phyloP scores from a whole-genome alignment of 345 rosid genomes.

The Arabis hirsuta region DNA sequence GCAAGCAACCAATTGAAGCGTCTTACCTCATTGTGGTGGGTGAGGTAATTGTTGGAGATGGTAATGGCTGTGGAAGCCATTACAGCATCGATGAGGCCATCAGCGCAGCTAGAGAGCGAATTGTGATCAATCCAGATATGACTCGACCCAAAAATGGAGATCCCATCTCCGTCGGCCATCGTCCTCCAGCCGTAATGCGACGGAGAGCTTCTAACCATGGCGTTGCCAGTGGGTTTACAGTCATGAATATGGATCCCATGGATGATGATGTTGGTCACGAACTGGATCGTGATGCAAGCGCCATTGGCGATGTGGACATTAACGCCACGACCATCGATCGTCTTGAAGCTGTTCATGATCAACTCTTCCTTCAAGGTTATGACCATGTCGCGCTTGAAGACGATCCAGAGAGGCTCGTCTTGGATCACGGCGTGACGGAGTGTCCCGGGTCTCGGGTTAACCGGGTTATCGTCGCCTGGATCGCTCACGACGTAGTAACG shows the following conservation, averaged over 20 bases:
- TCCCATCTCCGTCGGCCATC: constrained; percentile 81
- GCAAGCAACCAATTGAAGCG: background rate
- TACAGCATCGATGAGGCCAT: constrained; percentile 74
- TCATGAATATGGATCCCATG: constrained; percentile 76
- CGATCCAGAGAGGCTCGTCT: constrained; percentile 76
- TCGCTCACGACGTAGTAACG: constrained; percentile 66
- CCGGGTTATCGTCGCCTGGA: constrained; percentile 64
- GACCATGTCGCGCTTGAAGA: constrained; percentile 84
- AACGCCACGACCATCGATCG: constrained; percentile 76
- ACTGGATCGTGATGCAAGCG: constrained; percentile 74
- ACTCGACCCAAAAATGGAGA: constrained; percentile 77
- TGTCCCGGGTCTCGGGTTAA: constrained; percentile 76
- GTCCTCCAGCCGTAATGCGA: constrained; percentile 83
- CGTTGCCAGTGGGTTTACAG: constrained; percentile 74
- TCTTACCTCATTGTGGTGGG: constrained; percentile 81
- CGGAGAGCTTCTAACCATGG: constrained; percentile 88
- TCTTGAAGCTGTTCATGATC: constrained; percentile 87
- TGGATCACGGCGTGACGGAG: constrained; percentile 85
- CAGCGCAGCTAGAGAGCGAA: constrained; percentile 79
- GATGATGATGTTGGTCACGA: constrained; percentile 72
- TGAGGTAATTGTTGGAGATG: constrained; percentile 75
- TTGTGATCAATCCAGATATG: constrained; percentile 96
- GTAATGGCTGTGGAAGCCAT: constrained; percentile 81
- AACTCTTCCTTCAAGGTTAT: constrained; percentile 70
- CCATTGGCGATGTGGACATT: constrained; percentile 67